Evolutionary conservation across 129 eudicot species (phyloP), one percentile per base, ranked within the genome.

Genomic region (Saposhnikovia divaricata): DNA sequence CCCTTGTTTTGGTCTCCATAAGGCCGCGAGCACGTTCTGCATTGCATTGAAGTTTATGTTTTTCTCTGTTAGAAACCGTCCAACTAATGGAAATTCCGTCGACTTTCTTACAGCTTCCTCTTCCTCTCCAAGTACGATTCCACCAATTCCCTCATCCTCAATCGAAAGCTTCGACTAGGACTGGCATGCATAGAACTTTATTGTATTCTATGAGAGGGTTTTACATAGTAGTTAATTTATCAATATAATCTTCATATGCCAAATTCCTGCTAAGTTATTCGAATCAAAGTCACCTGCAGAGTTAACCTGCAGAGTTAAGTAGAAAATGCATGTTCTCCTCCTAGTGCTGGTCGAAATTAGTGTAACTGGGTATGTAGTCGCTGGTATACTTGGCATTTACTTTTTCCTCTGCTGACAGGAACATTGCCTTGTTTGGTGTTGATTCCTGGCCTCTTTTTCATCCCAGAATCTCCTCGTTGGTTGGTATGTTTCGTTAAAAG

Each of bases 401-500:
- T 44, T 73, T 73, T 9, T 73, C 28, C 39, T 79, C 57, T 78
- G 63, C 57, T 78, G 70, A 65, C 90, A 93, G 98, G 98, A 85
- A 89, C 79, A 80, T 85, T 93, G 77, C 98, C 97, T 66, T 93
- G 97, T 81, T 86, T 92, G 19, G 81, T 87, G 68, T 81, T 93
- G 88, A 93, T 93, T 79, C 97, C 95, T 83, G 98, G 97, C 37
- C 87, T 93, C 69, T 93, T 93, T 87, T 93, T 93, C 85, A 93
- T 93, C 63, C 98, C 98, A 11, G 98, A 93, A 74, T 91, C 97
- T 87, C 98, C 98, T 82, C 87, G 98, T 84, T 93, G 98, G 98
- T 82, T 93, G 97, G 98, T 93, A 86, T 80, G 92, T 45, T 74
- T 72, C 38, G 10, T 46, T 50, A 75, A 48, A 55, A n/a, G 53